Evolutionary conservation across 305 asterid species (phyloP).

Genomic region (Caryopteris hybrid): DNA sequence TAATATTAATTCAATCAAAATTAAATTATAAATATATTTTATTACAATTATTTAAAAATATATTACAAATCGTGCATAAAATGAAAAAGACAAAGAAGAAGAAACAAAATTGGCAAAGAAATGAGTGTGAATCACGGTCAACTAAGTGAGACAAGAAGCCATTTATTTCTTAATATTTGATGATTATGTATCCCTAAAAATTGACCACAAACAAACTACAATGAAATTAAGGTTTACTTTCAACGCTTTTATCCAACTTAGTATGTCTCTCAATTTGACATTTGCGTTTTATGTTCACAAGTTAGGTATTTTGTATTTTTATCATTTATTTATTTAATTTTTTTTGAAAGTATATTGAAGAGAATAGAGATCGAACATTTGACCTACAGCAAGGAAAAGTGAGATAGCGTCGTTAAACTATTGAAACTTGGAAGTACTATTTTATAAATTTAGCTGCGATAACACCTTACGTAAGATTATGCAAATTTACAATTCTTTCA

Average conservation of each 20-base stretch:
- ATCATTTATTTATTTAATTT: background rate
- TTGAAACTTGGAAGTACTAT: too few relatives aligned
- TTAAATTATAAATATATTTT: too few relatives aligned
- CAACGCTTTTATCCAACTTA: background rate
- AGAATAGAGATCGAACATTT: too few relatives aligned
- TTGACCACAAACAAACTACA: slow-evolving; percentile 8
- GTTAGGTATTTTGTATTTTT: background rate
- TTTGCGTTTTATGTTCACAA: background rate
- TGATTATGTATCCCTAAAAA: slow-evolving; percentile 3
- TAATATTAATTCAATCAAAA: too few relatives aligned
- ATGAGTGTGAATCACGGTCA: background rate
- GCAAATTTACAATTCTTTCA: too few relatives aligned
- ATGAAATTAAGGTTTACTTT: background rate
- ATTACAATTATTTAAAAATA: too few relatives aligned
- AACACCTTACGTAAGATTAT: too few relatives aligned
- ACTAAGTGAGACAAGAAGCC: background rate
- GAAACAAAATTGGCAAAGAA: background rate
- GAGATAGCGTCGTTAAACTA: too few relatives aligned
- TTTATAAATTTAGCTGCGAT: too few relatives aligned
- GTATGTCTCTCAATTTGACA: background rate
- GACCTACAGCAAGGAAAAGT: too few relatives aligned
- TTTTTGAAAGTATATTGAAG: too few relatives aligned
- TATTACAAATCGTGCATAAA: too few relatives aligned
- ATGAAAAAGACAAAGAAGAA: background rate
- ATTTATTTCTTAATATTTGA: background rate